These are phyloP conservation scores for Eutypa lata DNA, from an alignment of 2,329 filamentous ascomycete species.

Conservation along the genomic window DNA sequence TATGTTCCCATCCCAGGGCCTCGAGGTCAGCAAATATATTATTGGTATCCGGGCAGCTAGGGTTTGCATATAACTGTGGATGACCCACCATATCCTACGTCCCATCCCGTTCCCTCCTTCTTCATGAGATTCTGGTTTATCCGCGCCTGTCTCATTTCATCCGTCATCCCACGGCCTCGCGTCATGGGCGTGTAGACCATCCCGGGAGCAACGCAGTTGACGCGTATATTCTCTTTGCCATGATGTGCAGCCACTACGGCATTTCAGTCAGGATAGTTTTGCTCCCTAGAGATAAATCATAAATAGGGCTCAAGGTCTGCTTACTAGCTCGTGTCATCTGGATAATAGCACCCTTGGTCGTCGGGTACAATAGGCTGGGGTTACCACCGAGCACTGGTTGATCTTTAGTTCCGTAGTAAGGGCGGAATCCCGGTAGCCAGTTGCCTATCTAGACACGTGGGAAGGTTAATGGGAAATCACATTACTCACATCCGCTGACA, in stretches of 20 bases:
- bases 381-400: conserved; percentile 20
- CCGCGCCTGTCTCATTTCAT: conserved; percentile 23
- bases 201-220: conserved; percentile 20
- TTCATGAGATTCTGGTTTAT: conserved; percentile 24
- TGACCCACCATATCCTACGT: conserved; percentile 22
- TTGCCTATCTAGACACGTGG: too few species aligned
- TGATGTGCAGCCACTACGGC: conserved; percentile 13
- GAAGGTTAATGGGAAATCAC: neutral
- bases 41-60: too few species aligned
- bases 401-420: too few species aligned
- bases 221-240: conserved; percentile 15
- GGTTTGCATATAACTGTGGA: neutral
- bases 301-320: too few species aligned
- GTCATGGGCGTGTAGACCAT: conserved; percentile 28
- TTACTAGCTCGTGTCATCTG: conserved; percentile 9
- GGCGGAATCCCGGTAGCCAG: too few species aligned
- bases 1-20: too few species aligned
- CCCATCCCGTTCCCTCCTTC: conserved; percentile 24
- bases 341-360: conserved; percentile 29
- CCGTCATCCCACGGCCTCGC: conserved; percentile 21
- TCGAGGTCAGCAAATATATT: neutral
- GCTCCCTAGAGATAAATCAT: too few species aligned
- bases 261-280: too few species aligned
- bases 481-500: conserved; percentile 22
- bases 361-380: conserved; percentile 28